Percentiles rank a stretch among this genome's conserved stretches.
These are phyloP conservation scores for Rhododendron molle DNA, from an alignment of 148 eudicot genomes.

Conservation along the genomic window DNA sequence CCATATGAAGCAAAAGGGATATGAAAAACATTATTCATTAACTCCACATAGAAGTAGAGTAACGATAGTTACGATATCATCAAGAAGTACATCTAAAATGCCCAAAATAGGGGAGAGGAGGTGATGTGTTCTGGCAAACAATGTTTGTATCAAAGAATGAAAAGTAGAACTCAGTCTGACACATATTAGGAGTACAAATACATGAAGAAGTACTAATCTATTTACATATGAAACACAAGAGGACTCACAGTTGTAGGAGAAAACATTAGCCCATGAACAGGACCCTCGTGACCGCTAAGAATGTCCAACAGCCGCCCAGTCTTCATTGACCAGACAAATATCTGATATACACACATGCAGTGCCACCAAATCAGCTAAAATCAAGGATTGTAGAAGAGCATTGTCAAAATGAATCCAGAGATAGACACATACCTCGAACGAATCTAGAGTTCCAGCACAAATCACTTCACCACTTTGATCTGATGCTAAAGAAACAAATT, in stretches of 20 bases:
- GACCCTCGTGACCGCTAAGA: conserved; percentile 95
- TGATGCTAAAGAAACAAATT: conserved; percentile 86
- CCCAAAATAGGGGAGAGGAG: background rate
- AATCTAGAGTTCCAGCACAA: conserved; percentile 98
- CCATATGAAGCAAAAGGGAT: background rate
- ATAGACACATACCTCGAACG: conserved; percentile 67
- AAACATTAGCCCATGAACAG: conserved; percentile 92
- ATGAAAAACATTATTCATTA: background rate
- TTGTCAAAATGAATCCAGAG: conserved; percentile 1
- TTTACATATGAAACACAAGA: background rate
- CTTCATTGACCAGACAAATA: conserved; percentile 98
- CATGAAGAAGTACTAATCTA: background rate
- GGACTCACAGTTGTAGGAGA: conserved; percentile 80
- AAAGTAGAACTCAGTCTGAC: background rate
- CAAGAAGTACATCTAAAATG: background rate
- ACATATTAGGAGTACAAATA: background rate
- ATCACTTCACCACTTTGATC: conserved; percentile 99
- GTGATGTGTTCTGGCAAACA: background rate
- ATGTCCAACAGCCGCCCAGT: conserved; percentile 93
- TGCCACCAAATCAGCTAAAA: conserved; percentile 13
- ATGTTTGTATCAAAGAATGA: conserved; percentile 4
- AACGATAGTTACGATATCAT: background rate
- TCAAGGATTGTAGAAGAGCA: conserved; percentile 5
- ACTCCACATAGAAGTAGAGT: background rate
- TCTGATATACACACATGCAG: conserved; percentile 33